A percentile compares a stretch with the other conserved stretches of the same genome.
Evolutionary conservation across 2,329 filamentous ascomycete species (phyloP).

Genomic region (Apiospora saccharicola): DNA sequence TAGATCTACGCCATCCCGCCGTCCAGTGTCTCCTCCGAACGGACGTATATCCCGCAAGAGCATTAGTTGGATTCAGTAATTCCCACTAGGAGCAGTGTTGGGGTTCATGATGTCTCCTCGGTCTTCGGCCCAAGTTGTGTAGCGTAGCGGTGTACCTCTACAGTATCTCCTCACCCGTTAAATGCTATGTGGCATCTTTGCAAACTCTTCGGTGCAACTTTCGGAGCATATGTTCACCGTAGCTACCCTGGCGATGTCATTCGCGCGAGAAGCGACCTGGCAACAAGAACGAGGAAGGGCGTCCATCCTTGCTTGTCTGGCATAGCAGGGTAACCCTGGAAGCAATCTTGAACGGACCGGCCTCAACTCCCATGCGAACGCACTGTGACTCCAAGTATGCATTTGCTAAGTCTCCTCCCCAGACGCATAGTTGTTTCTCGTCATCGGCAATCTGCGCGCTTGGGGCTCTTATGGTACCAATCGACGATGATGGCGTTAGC

Average conservation of each 20-base stretch:
- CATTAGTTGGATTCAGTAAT: neutral
- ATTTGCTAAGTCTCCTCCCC: neutral
- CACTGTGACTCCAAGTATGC: neutral
- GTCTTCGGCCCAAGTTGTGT: neutral
- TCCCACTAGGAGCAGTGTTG: neutral
- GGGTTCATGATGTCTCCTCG: neutral
- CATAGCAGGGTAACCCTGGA: neutral
- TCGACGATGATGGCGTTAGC: neutral
- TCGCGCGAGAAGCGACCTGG: neutral
- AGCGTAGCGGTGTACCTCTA: neutral
- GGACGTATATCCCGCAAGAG: neutral
- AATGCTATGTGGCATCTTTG: neutral
- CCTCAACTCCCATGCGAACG: neutral
- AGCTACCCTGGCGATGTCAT: neutral
- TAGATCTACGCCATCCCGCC: neutral
- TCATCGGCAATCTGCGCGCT: neutral
- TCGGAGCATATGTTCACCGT: neutral
- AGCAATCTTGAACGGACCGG: neutral
- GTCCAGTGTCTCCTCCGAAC: neutral
- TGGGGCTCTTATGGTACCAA: neutral
- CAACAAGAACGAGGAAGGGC: neutral
- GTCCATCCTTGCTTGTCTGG: neutral
- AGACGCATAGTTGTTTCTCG: too few relatives aligned
- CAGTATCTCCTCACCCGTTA: neutral
- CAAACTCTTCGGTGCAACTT: neutral